These are phyloP conservation scores for Amphirosellinia nigrospora DNA, from an alignment of 495 filamentous ascomycete species.

Conservation along the genomic window DNA sequence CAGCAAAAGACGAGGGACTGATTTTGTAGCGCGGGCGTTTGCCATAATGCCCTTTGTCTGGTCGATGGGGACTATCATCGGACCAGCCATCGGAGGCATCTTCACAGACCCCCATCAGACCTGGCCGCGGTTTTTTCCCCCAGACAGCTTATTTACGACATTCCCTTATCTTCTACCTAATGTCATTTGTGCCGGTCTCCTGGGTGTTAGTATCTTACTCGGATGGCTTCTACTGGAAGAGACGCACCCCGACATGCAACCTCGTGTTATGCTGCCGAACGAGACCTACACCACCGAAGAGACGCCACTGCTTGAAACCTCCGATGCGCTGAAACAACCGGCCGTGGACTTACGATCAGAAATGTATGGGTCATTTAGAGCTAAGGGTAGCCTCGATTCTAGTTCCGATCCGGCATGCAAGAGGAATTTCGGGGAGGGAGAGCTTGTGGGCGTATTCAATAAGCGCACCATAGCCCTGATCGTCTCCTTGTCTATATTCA, in stretches of 20 bases:
- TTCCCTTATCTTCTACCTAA: conserved; percentile 88
- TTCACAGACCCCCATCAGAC: conserved; percentile 75
- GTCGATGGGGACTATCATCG: conserved; percentile 84
- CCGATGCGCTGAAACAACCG: conserved; percentile 71
- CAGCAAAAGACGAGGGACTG: conserved; percentile 32
- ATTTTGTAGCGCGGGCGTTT: conserved; percentile 70
- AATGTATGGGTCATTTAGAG: conserved; percentile 79
- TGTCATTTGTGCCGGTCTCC: conserved; percentile 73
- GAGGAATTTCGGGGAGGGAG: conserved; percentile 43
- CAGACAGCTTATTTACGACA: conserved; percentile 67
- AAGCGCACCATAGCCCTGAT: conserved; percentile 72
- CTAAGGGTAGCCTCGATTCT: conserved; percentile 51
- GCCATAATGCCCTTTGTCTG: conserved; percentile 88
- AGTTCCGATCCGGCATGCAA: conserved; percentile 45
- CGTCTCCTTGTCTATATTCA: conserved; percentile 78
- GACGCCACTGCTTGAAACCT: conserved; percentile 73
- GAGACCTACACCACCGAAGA: conserved; percentile 63
- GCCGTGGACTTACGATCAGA: conserved; percentile 74
- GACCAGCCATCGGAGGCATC: conserved; percentile 79
- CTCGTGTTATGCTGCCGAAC: conserved; percentile 59
- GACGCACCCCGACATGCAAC: conserved; percentile 80
- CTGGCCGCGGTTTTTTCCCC: conserved; percentile 69
- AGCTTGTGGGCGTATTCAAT: conserved; percentile 61
- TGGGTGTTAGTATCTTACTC: conserved; percentile 73
- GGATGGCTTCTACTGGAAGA: conserved; percentile 79